A percentile compares a stretch with the other conserved stretches of the same genome.
Evolutionary conservation across 164 flowering plant genomes (phyloP).

Genomic region (Litsea cubeba): DNA sequence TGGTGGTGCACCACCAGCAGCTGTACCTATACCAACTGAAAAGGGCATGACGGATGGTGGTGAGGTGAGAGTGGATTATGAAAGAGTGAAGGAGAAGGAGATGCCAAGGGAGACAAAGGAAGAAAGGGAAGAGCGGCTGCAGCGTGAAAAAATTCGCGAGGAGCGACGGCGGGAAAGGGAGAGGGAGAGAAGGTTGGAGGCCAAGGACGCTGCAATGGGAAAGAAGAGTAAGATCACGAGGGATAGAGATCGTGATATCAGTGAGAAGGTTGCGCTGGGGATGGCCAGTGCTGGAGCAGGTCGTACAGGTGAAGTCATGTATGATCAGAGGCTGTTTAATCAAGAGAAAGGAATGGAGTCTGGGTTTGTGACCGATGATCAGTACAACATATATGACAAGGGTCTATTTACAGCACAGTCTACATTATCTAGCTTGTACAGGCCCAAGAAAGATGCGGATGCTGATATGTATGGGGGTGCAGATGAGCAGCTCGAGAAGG

Average conservation of each 20-base stretch:
- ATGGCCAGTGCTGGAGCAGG: conserved; percentile 76
- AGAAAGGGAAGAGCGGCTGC: conserved; percentile 68
- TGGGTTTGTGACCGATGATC: conserved; percentile 84
- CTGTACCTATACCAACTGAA: conserved; percentile 25
- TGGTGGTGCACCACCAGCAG: conserved; percentile 33
- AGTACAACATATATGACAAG: conserved; percentile 85
- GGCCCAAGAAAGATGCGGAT: conserved; percentile 78
- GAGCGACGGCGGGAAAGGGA: conserved; percentile 89
- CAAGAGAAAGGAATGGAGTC: conserved; percentile 98
- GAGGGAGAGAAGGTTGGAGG: conserved; percentile 91
- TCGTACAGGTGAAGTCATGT: conserved; percentile 74
- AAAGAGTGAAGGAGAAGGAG: conserved; percentile 34
- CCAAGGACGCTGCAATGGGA: conserved; percentile 89
- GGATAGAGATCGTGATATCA: conserved; percentile 86
- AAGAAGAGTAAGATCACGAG: conserved; percentile 94
- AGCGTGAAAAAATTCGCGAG: conserved; percentile 80
- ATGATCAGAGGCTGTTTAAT: conserved; percentile 87
- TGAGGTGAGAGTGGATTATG: conserved; percentile 30
- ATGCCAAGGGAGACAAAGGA: conserved; percentile 59
- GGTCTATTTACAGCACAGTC: conserved; percentile 76
- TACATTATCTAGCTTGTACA: conserved; percentile 69
- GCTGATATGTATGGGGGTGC: conserved; percentile 82
- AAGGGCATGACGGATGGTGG: conserved; percentile 28
- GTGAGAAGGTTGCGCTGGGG: conserved; percentile 94
- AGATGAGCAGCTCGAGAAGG: conserved; percentile 88